phyloP scores from a whole-genome alignment of 441 rosid genomes.

The Metrosideros polymorpha region DNA sequence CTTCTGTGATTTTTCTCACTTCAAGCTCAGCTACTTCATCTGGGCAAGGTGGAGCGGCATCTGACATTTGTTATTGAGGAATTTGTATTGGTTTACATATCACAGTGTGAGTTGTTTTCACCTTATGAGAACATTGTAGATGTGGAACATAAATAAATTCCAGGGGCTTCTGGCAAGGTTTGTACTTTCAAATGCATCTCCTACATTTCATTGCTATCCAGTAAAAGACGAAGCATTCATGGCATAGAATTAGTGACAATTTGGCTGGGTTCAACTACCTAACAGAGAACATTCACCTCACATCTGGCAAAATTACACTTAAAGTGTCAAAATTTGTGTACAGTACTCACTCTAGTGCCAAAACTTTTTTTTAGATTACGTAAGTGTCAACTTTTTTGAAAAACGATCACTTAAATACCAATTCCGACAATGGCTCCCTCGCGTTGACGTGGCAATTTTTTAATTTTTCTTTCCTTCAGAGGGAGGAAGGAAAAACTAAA shows the following conservation, averaged over 20 bases:
- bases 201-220: not conserved
- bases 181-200: not conserved
- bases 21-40: slow-evolving; percentile 7
- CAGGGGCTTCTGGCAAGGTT: not conserved
- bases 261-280: not conserved
- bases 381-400: too few relatives aligned
- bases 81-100: not conserved
- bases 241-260: not conserved
- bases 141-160: not conserved
- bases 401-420: too few relatives aligned
- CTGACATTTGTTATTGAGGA: slow-evolving; percentile 10
- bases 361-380: too few relatives aligned
- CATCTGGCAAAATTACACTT: too few relatives aligned
- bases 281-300: not conserved
- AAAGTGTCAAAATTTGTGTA: too few relatives aligned
- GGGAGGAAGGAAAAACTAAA: too few relatives aligned
- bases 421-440: too few relatives aligned
- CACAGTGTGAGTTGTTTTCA: not conserved
- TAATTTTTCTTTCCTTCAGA: too few relatives aligned
- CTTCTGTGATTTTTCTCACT: slow-evolving; percentile 17
- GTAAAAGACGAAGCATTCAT: not conserved
- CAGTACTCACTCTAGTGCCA: too few relatives aligned
- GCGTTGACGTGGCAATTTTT: too few relatives aligned
- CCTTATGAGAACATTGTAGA: not conserved
- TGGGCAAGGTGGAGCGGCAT: not conserved